A percentile compares a stretch with the other conserved stretches of the same genome.
phyloP scores from a whole-genome alignment of 2,329 filamentous ascomycete genomes.

The Arthrobotrys conoides region DNA sequence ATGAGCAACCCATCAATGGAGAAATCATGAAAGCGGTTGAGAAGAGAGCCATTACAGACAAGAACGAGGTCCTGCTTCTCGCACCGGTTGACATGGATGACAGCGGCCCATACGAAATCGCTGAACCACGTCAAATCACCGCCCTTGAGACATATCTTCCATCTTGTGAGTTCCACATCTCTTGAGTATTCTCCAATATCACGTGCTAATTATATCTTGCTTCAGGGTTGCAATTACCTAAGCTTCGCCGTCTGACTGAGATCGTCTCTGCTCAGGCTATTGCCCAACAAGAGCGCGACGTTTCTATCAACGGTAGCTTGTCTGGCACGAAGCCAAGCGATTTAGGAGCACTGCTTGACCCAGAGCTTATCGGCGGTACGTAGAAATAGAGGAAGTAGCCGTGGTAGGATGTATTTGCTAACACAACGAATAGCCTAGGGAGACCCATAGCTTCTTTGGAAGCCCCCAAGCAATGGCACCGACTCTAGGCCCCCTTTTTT shows the following conservation, averaged over 20 bases:
- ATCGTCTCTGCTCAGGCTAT: conserved; percentile 95
- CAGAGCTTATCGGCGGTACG: conserved; percentile 52
- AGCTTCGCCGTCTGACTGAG: conserved; percentile 95
- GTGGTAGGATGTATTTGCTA: conserved; percentile 5
- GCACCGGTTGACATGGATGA: conserved; percentile 99
- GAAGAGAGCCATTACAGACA: conserved; percentile 89
- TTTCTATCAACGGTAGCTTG: conserved; percentile 12
- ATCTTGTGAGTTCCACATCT: conserved; percentile 95
- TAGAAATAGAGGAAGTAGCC: neutral
- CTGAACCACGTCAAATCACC: conserved; percentile 94
- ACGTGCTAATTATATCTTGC: neutral
- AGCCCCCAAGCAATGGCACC: neutral
- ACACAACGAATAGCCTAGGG: conserved; percentile 40
- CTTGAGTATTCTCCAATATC: conserved; percentile 64
- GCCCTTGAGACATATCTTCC: conserved; percentile 98
- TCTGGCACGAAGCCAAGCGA: conserved; percentile 53
- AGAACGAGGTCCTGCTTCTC: conserved; percentile 87
- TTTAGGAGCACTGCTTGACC: conserved; percentile 53
- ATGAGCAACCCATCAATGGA: conserved; percentile 98
- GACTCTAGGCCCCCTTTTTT: neutral
- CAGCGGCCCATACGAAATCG: conserved; percentile 97
- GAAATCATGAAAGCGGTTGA: conserved; percentile 99
- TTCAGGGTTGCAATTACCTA: conserved; percentile 62
- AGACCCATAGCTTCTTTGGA: neutral
- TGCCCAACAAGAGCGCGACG: conserved; percentile 81